Evolutionary conservation across 139 green algal species (phyloP).

Genomic region (Chlorokybus atmophyticus): DNA sequence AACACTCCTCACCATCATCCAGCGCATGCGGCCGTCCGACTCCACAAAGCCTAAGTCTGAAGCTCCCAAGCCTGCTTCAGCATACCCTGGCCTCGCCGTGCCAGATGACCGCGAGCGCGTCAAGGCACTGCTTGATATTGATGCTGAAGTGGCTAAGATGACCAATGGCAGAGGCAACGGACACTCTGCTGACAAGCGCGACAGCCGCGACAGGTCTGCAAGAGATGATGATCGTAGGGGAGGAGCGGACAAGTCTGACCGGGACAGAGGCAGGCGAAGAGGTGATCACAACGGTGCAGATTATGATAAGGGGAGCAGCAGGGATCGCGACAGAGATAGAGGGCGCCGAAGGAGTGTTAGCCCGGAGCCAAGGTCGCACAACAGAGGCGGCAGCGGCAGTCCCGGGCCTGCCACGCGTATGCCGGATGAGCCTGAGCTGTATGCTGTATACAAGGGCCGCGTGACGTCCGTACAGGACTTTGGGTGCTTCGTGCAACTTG

Average conservation of each 20-base stretch:
- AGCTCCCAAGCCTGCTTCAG: background rate
- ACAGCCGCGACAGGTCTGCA: background rate
- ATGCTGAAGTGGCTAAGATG: constrained; percentile 44
- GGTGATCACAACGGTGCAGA: too few species aligned
- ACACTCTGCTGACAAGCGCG: too few species aligned
- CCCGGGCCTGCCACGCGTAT: constrained; percentile 12
- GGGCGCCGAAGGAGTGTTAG: constrained; percentile 8
- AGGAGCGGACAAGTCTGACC: constrained; percentile 8
- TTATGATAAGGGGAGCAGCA: too few species aligned
- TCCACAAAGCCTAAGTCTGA: background rate
- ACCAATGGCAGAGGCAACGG: constrained; percentile 4
- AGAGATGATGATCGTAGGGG: background rate
- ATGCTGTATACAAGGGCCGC: constrained; percentile 49
- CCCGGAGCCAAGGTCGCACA: background rate
- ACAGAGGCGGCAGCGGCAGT: constrained; percentile 9
- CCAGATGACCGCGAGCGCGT: constrained; percentile 53
- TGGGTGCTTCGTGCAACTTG: constrained; percentile 89
- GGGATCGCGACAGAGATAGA: constrained; percentile 8
- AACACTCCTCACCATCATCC: constrained; percentile 76
- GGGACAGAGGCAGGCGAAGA: constrained; percentile 8
- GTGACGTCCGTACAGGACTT: constrained; percentile 86
- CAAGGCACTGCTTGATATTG: constrained; percentile 50
- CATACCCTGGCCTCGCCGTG: constrained; percentile 49
- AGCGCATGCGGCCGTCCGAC: constrained; percentile 24
- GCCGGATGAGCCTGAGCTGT: constrained; percentile 50